phyloP scores from a whole-genome alignment of 192 early-diverging fungal genomes.

The Backusella parvicylindrica region DNA sequence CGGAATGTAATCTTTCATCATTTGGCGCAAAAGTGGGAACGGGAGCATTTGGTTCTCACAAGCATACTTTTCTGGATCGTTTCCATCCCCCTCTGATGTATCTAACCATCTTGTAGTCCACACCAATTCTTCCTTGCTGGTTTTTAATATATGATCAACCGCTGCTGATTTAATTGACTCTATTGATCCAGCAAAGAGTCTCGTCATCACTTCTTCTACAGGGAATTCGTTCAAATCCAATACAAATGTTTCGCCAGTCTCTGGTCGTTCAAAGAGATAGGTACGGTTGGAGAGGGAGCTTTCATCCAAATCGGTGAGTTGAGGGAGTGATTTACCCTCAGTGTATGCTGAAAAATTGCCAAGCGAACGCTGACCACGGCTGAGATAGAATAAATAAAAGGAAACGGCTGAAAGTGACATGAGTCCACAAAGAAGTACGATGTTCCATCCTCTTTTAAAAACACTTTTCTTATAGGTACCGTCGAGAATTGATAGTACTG shows the following conservation, averaged over 20 bases:
- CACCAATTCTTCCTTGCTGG: not conserved
- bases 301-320: not conserved
- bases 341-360: not conserved
- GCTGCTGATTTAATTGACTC: conserved; percentile 1
- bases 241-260: not conserved
- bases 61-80: not conserved
- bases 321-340: not conserved
- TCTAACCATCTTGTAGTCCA: conserved; percentile 6
- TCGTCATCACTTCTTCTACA: not conserved
- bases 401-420: not conserved
- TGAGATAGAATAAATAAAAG: not conserved
- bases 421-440: not conserved
- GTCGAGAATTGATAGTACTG: conserved; percentile 2
- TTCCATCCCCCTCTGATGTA: not conserved
- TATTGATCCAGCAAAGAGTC: conserved; percentile 6
- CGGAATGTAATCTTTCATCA: not conserved
- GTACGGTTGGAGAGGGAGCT: not conserved
- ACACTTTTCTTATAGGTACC: not conserved
- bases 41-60: conserved; percentile 14
- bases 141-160: not conserved
- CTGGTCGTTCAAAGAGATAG: not conserved
- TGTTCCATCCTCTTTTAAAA: not conserved
- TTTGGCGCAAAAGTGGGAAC: conserved; percentile 14
- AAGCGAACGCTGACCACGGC: not conserved
- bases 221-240: not conserved